Evolutionary conservation across 2,329 filamentous ascomycete genomes (phyloP), one percentile per base, ranked within the genome.

Genomic region (Pseudomassariella vexata): DNA sequence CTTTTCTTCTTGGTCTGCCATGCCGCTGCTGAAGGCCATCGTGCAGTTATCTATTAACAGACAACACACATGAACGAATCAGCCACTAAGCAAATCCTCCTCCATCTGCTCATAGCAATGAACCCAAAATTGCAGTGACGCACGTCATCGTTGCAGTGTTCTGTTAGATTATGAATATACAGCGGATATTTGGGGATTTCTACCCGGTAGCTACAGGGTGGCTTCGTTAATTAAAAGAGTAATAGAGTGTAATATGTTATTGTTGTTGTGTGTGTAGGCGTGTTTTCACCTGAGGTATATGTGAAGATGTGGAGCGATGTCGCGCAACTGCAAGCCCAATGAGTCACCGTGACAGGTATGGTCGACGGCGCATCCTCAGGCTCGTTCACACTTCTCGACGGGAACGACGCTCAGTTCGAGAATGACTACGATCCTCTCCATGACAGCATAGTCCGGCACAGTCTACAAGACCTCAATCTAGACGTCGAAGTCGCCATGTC

Each of bases 111-210:
- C 34, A 51, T 76, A 37, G 46, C 25, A 63, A 56, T 11, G 57
- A 66, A 28, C 50, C 64, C 5, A 54, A 56, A 35, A 68, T 75
- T 40, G 55, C 65, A 22, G 53, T 73, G 17, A 94, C 89, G 0
- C 89, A 95, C 60, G 69, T 95, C 38, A 89, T 94, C 46, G 62
- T 95, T 29, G 86, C 85, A 5, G 88, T 89, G 9, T 77, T 95
- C 38, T 89, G n/a, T n/a, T n/a, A n/a, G n/a, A n/a, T n/a, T n/a
- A n/a, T n/a, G n/a, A n/a, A n/a, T n/a, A n/a, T n/a, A n/a, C n/a
- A n/a, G n/a, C n/a, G n/a, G n/a, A n/a, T n/a, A n/a, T n/a, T n/a
- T n/a, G n/a, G n/a, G n/a, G n/a, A n/a, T n/a, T n/a, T n/a, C n/a
- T n/a, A n/a, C n/a, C n/a, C n/a, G n/a, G n/a, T n/a, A n/a, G n/a